phyloP scores from a whole-genome alignment of 495 filamentous ascomycete genomes.

The Xylaria sp. region DNA sequence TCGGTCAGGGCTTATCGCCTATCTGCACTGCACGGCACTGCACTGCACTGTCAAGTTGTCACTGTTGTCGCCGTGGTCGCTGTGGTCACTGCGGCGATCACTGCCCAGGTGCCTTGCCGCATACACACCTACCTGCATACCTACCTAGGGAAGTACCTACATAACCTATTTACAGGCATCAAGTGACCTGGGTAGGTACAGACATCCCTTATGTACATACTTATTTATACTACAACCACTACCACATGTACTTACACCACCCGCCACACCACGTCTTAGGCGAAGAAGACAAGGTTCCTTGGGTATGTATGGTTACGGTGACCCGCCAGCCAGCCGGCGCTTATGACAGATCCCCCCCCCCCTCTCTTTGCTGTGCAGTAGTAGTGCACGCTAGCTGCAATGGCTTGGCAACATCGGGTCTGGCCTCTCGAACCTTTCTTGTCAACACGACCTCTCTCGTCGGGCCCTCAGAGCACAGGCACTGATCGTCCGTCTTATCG shows the following conservation, averaged over 20 bases:
- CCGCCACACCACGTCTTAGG: not conserved
- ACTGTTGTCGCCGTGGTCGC: not conserved
- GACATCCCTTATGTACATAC: too few relatives aligned
- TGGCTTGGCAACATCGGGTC: conserved; percentile 13
- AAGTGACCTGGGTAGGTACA: too few relatives aligned
- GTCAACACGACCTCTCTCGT: conserved; percentile 5
- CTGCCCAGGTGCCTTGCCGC: not conserved
- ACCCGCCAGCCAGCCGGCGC: conserved; percentile 21
- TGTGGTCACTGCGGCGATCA: too few relatives aligned
- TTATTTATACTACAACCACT: too few relatives aligned
- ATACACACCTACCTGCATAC: too few relatives aligned
- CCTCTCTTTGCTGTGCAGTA: not conserved
- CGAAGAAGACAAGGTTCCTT: not conserved
- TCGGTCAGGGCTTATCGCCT: not conserved
- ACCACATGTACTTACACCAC: too few relatives aligned
- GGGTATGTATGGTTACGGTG: not conserved
- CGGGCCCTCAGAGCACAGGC: conserved; percentile 9
- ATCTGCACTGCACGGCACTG: too few relatives aligned
- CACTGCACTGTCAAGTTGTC: conserved; percentile 2
- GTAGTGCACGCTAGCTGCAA: not conserved
- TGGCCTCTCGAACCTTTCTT: conserved; percentile 23
- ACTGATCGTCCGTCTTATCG: conserved; percentile 12
- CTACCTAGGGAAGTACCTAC: too few relatives aligned
- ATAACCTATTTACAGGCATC: too few relatives aligned
- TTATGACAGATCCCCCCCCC: conserved; percentile 12